A percentile compares a stretch with the other conserved stretches of the same genome.
These are phyloP conservation scores for Candida sp. DNA, from an alignment of 1,139 yeast species.

Conservation along the genomic window DNA sequence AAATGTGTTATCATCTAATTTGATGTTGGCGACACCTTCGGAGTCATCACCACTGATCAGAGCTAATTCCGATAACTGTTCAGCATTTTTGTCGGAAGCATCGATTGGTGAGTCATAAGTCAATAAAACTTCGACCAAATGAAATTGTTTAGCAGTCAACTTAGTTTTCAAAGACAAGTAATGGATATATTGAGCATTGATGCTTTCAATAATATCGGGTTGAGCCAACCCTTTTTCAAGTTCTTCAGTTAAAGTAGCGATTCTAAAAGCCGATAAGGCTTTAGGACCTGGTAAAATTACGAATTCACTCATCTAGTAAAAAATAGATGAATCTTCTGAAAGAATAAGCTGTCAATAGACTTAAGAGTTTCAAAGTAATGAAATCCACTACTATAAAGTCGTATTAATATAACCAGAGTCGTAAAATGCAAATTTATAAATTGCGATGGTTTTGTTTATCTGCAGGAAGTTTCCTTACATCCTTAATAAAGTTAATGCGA, in stretches of 20 bases:
- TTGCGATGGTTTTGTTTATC: background rate
- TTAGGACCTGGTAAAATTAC: conserved; percentile 84
- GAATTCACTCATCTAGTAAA: conserved; percentile 17
- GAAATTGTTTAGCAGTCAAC: conserved; percentile 32
- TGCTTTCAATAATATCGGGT: conserved; percentile 56
- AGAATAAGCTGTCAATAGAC: background rate
- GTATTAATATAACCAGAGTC: no score
- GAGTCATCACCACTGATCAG: conserved; percentile 28
- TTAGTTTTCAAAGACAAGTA: conserved; percentile 59
- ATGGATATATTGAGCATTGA: conserved; percentile 78
- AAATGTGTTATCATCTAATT: conserved; percentile 49
- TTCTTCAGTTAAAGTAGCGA: conserved; percentile 66
- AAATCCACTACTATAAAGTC: background rate
- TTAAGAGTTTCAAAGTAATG: background rate
- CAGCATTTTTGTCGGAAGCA: conserved; percentile 43
- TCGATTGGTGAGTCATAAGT: conserved; percentile 74
- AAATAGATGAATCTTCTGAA: background rate
- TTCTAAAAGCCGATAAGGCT: conserved; percentile 86
- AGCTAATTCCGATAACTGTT: conserved; percentile 36
- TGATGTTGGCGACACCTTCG: conserved; percentile 10
- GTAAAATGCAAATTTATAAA: background rate
- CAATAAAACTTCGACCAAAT: conserved; percentile 61
- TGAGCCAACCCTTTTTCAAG: conserved; percentile 69
- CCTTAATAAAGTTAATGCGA: no score
- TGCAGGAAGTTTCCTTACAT: background rate